Conservation (phyloP, 2,329 filamentous ascomycete genomes). For the Blastomyces gilchristii region DNA sequence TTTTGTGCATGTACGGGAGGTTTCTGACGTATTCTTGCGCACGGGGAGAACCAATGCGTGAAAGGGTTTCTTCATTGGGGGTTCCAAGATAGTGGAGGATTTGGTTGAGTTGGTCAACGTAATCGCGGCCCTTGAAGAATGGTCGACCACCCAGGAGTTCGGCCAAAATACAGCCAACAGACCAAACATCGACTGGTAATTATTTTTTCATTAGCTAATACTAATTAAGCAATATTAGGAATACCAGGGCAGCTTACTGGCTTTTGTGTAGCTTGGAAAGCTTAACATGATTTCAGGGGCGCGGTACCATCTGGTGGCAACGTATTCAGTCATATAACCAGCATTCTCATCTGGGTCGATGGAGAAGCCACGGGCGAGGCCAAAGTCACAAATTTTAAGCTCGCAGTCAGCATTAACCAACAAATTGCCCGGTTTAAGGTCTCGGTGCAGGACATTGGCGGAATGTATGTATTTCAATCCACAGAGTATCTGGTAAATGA, state of each 20-base stretch:
- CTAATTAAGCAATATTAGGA: not conserved
- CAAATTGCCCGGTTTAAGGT: slow-evolving; percentile 93
- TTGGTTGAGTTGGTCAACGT: slow-evolving; percentile 98
- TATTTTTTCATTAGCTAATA: not conserved
- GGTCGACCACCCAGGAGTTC: slow-evolving; percentile 91
- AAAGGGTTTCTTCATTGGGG: slow-evolving; percentile 87
- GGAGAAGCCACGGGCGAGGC: slow-evolving; percentile 89
- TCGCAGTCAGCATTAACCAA: slow-evolving; percentile 98
- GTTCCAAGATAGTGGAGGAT: slow-evolving; percentile 97
- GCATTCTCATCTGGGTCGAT: slow-evolving; percentile 97
- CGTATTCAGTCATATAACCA: slow-evolving; percentile 99
- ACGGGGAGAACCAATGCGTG: slow-evolving; percentile 84
- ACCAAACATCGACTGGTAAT: slow-evolving; percentile 90
- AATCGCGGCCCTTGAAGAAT: slow-evolving; percentile 98
- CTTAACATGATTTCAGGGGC: slow-evolving; percentile 98
- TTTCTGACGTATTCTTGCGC: slow-evolving; percentile 98
- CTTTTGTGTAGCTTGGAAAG: slow-evolving; percentile 99
- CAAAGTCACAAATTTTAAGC: slow-evolving; percentile 98
- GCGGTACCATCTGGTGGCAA: slow-evolving; percentile 96
- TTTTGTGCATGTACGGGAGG: slow-evolving; percentile 88
- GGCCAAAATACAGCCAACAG: slow-evolving; percentile 92
- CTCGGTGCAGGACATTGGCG: slow-evolving; percentile 91
- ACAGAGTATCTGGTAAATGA: slow-evolving; percentile 99
- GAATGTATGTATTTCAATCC: slow-evolving; percentile 99
- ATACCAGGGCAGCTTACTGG: slow-evolving; percentile 58